Percentiles rank a stretch among this genome's conserved stretches.
Conservation (phyloP, 805 yeast genomes). For the Starmerella tilneyi region DNA sequence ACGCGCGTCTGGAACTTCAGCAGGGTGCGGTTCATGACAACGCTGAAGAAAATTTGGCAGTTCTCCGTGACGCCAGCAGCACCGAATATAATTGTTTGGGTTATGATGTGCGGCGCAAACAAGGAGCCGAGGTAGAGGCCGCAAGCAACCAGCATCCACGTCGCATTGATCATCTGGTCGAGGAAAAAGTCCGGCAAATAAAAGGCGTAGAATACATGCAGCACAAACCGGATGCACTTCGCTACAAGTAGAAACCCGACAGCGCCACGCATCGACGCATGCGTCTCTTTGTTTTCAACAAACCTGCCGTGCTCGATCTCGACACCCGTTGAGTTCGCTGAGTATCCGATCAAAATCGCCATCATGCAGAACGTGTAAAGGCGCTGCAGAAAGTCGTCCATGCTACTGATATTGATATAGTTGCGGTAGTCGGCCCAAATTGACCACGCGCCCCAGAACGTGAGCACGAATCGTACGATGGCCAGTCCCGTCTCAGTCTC, state of each 20-base stretch:
- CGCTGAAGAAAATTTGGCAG: background rate
- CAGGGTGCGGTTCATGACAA: background rate
- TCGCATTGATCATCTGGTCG: background rate
- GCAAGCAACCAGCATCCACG: conserved; percentile 4
- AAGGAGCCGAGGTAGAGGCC: conserved; percentile 9
- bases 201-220: conserved; percentile 7
- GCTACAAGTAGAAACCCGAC: conserved; percentile 10
- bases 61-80: conserved; percentile 9
- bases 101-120: conserved; percentile 5
- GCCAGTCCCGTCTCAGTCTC: conserved; percentile 4
- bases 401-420: conserved; percentile 8
- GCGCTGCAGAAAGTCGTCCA: conserved; percentile 13
- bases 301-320: conserved; percentile 1
- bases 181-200: conserved; percentile 7
- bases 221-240: conserved; percentile 8
- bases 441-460: conserved; percentile 16
- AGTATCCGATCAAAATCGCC: conserved; percentile 10
- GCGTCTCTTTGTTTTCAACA: background rate
- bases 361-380: conserved; percentile 10
- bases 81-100: conserved; percentile 9
- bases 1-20: background rate
- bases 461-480: conserved; percentile 10
- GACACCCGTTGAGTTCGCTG: conserved; percentile 12
- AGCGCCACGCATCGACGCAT: conserved; percentile 1
- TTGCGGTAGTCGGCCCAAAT: conserved; percentile 14